Conservation (phyloP, 345 rosid genomes). For the Boechera stricta region DNA sequence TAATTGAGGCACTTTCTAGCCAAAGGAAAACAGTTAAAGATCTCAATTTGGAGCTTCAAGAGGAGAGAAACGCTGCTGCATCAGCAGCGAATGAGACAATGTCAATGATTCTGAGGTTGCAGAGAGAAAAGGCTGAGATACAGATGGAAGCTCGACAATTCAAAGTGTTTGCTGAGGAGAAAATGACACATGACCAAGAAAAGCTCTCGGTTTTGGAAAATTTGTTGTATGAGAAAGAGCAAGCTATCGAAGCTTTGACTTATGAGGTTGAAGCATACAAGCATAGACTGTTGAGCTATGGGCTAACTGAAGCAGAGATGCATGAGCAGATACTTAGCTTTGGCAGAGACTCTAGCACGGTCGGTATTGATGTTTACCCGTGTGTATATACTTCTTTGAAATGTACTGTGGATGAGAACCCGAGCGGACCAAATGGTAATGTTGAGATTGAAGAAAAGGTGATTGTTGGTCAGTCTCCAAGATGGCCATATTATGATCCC, state of each 20-base stretch:
- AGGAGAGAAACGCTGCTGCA: conserved; percentile 86
- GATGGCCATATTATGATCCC: conserved; percentile 51
- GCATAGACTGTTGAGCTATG: conserved; percentile 80
- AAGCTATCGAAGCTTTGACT: conserved; percentile 64
- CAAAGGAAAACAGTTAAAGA: conserved; percentile 68
- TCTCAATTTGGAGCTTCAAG: conserved; percentile 67
- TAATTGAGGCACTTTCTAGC: conserved; percentile 67
- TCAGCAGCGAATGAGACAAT: conserved; percentile 90
- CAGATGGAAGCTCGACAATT: conserved; percentile 93
- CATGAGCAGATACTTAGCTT: conserved; percentile 56
- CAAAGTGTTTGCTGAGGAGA: conserved; percentile 76
- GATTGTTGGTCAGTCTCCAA: conserved; percentile 75
- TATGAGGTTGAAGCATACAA: conserved; percentile 86
- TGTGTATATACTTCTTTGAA: conserved; percentile 65
- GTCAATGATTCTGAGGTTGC: conserved; percentile 93
- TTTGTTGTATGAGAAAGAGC: conserved; percentile 82
- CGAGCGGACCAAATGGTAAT: conserved; percentile 49
- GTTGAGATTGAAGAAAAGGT: conserved; percentile 59
- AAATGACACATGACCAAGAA: conserved; percentile 79
- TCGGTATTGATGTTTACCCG: conserved; percentile 51
- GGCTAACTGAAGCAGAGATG: conserved; percentile 71
- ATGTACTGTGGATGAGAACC: conserved; percentile 65
- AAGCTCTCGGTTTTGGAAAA: conserved; percentile 65
- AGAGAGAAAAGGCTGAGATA: conserved; percentile 92
- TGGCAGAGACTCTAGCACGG: conserved; percentile 53